Base-by-base conservation (phyloP, 2,329 filamentous ascomycete species). In the Xylaria sp. region DNA sequence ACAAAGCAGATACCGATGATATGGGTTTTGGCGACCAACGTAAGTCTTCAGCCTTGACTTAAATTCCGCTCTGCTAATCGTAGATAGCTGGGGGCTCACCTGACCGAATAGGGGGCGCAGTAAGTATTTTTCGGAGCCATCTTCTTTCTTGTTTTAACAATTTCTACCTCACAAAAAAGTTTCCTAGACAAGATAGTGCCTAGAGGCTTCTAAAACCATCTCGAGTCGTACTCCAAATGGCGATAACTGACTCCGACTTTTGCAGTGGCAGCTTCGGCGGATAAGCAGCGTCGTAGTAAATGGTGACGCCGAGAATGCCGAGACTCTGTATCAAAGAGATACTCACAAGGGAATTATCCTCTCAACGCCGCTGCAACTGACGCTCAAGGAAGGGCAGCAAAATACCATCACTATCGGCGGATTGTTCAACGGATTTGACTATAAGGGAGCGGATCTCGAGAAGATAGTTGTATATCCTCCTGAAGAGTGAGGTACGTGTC, bases 251-350 rank as follows among this genome's bases (percentile, higher is more conserved):
- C 46, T 52, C 13, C 25, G 23, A 52, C 2, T 18, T 25, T 50
- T 30, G 20, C 2, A 36, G 25, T 90, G 87, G 87, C 85, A 88
- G 68, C 78, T 90, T 6, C 83, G 87, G 4, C 83, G 88, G 10
- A 86, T 90, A 64, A 85, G 84, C 72, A 88, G 87, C 56, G 87
- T 90, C 1, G 79, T 89, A 0, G 85, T 90, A 2, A 90, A 81
- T 39, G 79, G 86, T 52, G 84, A 89, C 65, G 82, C 78, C 0
- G 80, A 84, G 55, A 80, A 82, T 30, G 73, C 86, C 2, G 79
- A 86, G 69, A 84, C 84, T 7, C 73, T 87, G 23, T 86, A 81
- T 71, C 84, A 86, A 77, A 78, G 83, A 23, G 85, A 86, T 67
- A 86, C 84, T 0, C 83, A 87, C 72, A 90, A 90, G 77, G 85